Conservation (phyloP, 192 early-diverging fungal genomes). For the Mycoemilia scoparia region DNA sequence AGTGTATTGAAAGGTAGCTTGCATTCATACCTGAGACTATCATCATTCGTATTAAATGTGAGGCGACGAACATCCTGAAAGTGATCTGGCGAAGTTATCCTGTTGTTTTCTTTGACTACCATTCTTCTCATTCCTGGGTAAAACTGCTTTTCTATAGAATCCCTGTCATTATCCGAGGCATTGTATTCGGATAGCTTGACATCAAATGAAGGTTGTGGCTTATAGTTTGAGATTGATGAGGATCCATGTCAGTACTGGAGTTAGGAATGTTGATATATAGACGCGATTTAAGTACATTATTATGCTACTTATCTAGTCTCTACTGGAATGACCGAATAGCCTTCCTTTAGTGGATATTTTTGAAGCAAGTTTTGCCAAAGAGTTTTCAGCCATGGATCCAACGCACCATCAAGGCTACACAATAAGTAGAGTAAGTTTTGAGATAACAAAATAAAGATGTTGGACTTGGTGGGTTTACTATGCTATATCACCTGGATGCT, state of each 20-base stretch:
- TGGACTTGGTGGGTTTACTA: no score
- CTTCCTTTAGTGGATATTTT: conserved; percentile 39
- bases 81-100: conserved; percentile 59
- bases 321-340: conserved; percentile 31
- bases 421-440: conserved; percentile 16
- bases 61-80: conserved; percentile 90
- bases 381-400: conserved; percentile 71
- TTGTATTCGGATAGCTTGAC: neutral
- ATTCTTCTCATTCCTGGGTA: no score
- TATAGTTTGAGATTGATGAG: conserved; percentile 3
- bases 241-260: no score
- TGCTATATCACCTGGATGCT: no score
- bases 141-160: neutral
- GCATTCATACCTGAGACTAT: conserved; percentile 2
- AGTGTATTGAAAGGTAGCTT: no score
- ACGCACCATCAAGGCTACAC: conserved; percentile 61
- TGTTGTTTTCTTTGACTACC: conserved; percentile 24
- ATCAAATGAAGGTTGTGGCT: conserved; percentile 8
- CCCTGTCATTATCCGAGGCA: neutral
- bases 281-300: no score
- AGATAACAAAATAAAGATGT: conserved; percentile 1
- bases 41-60: conserved; percentile 29
- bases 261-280: no score
- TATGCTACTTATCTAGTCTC: no score
- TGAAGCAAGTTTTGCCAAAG: conserved; percentile 54